Conservation (phyloP, 2,329 filamentous ascomycete genomes). For the Talaromyces verruculosus region DNA sequence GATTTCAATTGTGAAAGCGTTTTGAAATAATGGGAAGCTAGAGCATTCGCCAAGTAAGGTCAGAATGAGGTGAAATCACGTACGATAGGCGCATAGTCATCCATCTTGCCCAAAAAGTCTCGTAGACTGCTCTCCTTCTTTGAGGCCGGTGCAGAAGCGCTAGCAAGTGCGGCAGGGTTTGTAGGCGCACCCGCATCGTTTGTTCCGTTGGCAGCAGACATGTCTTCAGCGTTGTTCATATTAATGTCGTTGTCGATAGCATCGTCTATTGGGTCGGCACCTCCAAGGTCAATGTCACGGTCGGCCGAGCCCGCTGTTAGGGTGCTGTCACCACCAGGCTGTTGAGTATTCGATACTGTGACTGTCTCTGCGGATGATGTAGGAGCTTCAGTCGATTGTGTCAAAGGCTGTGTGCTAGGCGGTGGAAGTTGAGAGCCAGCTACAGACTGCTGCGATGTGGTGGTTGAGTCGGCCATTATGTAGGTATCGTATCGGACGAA, state of each 20-base stretch:
- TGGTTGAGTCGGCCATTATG: constrained; percentile 20
- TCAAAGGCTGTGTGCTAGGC: constrained; percentile 25
- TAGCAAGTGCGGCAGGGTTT: constrained; percentile 25
- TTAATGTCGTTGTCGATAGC: constrained; percentile 41
- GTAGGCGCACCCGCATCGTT: constrained; percentile 20
- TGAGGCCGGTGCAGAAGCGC: constrained; percentile 54
- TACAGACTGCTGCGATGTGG: constrained; percentile 24
- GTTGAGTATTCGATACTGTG: not conserved
- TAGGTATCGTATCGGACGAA: not conserved
- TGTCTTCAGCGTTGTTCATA: constrained; percentile 32
- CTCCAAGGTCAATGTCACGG: constrained; percentile 29
- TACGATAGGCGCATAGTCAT: constrained; percentile 96
- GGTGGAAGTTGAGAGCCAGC: constrained; percentile 29
- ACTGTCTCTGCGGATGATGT: constrained; percentile 22
- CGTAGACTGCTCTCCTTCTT: constrained; percentile 91
- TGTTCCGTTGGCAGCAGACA: constrained; percentile 24
- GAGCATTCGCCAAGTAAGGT: not conserved
- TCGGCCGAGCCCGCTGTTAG: constrained; percentile 24
- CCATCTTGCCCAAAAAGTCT: constrained; percentile 94
- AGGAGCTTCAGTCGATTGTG: constrained; percentile 26
- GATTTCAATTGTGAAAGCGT: too few relatives aligned
- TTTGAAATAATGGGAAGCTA: not conserved
- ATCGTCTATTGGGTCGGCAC: constrained; percentile 32
- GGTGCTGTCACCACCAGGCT: constrained; percentile 12
- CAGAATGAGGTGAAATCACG: constrained; percentile 35